Base-by-base conservation (phyloP, 108 stramenopile species). In the Poteriospumella lacustris region DNA sequence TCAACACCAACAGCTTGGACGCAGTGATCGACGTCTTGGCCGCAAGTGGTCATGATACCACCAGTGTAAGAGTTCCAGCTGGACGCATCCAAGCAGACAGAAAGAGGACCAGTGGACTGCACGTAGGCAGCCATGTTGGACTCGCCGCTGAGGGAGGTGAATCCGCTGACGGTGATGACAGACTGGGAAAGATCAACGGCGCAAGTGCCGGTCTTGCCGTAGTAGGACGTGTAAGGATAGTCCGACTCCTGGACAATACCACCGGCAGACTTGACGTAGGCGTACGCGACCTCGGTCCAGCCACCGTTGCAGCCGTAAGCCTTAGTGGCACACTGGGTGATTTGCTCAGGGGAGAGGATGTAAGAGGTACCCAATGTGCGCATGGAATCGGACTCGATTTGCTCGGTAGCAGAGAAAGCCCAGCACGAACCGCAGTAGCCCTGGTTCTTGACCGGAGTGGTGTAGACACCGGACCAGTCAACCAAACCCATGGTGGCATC, bases 51-150 rank as follows among this genome's bases (percentile, higher is more conserved):
- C 64, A 68, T 68, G 31, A 81, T 72, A 28, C 80, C 80, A 34
- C 58, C 75, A 52, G 75, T 76, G 80, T 81, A 81, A 52, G 59
- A 58, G 75, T 77, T 56, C 76, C 75, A 81, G 33, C 29, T 29
- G 47, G 33, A 56, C 43, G 80, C 80, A 39, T 81, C 44, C 33
- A 81, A 56, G 76, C 80, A 81, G 59, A 81, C 75, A 58, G 29
- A n/a, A 29, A 64, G 2, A 19, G 80, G 80, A 36, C 64, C 64
- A 68, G 64, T 68, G 15, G 64, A 68, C 24, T 39, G 64, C 12
- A 68, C 64, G 36, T 68, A 68, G 19, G 34, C 15, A 68, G 64
- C 64, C 64, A 68, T 68, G 28, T 19, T 39, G 24, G 28, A 19
- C 36, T 68, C 64, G 19, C 64, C 64, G 15, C 24, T 68, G 28